Base-by-base conservation (phyloP, 2,329 filamentous ascomycete species). In the Arthrobotrys megalospora region DNA sequence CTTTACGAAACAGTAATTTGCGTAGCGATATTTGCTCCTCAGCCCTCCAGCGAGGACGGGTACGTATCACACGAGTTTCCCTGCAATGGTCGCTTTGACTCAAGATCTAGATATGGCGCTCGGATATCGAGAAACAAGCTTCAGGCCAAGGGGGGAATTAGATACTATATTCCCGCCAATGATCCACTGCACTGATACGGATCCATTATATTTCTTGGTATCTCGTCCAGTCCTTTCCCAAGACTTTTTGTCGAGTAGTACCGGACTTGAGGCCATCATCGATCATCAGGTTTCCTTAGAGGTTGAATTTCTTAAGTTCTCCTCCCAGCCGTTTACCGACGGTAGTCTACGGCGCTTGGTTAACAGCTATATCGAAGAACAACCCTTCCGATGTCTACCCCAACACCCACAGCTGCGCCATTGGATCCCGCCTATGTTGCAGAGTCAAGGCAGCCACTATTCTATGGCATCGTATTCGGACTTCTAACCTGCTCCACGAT, bases 341-440 rank as follows among this genome's bases (percentile, higher is more conserved):
- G 34, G 8, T 21, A 12, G n/a, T 16, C 8, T 32, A 32, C 19
- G n/a, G 34, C 32, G 21, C 12, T 58, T 16, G 36, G 19, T 45
- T 58, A 16, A 21, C 16, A 6, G 21, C 24, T n/a, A 21, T 34
- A 38, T 14, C 12, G n/a, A 48, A 21, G 21, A 50, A 8, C 24
- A 28, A 5, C 24, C 24, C 24, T 28, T 28, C 36, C 6, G 10
- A 72, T 72, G 68, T 72, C 68, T 32, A 28, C 43, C n/a, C 66
- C 28, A 34, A 3, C 32, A 12, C n/a, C 55, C 11, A 16, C 53
- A 28, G 41, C 12, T n/a, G 41, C 41, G 41, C 45, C 66, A 8
- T 62, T 73, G 38, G 69, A 66, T 53, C 69, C 69, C 24, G 69
- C 60, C 6, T 73, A 58, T 60, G 69, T 48, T 14, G 69, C 69